Base-by-base conservation (phyloP, 495 filamentous ascomycete genomes). In the Oidiodendron maius region DNA sequence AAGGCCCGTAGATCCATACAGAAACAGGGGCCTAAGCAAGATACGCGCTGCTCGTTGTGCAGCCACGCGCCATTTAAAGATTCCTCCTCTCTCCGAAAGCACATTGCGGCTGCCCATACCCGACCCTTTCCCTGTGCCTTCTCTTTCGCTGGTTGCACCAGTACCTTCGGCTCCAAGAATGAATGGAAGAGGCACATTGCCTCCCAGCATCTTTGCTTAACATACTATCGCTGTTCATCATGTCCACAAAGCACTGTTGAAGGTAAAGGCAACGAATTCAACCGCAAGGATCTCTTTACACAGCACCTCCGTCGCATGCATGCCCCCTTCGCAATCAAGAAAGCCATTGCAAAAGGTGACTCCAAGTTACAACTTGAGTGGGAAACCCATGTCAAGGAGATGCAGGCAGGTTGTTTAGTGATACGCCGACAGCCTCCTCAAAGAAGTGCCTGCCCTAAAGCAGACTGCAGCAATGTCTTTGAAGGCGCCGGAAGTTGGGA, bases 161-260 rank as follows among this genome's bases (percentile, higher is more conserved):
- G 86, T 55, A 89, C 81, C 0, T 96, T 98, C 59, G 82, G 81
- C 9, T 90, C 86, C 28, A 97, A 97, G 61, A 97, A 96, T 58
- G 93, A 98, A 62, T 98, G 91, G 91, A 94, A 96, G 63, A 82
- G 93, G 0, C 93, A 98, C 64, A 84, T 96, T 51, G 76, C 77
- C 22, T 91, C 88, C 2, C 87, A 96, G 57, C 93, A 98, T 62
- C 71, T 98, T 48, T 87, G 84, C 48, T 70, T 91, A 15, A 82
- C 82, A 32, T 90, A 84, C 64, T 98, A 87, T 64, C 81, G 87
- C 30, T 98, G 93, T 63, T 77, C 75, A 16, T 81, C 91, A 20
- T 79, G 87, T 26, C 79, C 78, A 4, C 72, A 76, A 17, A 86
- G 82, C 60, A 78, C 71, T 28, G 64, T 67, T 2, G 75, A 78